A percentile compares a stretch with the other conserved stretches of the same genome.
Evolutionary conservation across 2,329 filamentous ascomycete genomes (phyloP).

Genomic region (Lasiodiplodia gonubiensis): DNA sequence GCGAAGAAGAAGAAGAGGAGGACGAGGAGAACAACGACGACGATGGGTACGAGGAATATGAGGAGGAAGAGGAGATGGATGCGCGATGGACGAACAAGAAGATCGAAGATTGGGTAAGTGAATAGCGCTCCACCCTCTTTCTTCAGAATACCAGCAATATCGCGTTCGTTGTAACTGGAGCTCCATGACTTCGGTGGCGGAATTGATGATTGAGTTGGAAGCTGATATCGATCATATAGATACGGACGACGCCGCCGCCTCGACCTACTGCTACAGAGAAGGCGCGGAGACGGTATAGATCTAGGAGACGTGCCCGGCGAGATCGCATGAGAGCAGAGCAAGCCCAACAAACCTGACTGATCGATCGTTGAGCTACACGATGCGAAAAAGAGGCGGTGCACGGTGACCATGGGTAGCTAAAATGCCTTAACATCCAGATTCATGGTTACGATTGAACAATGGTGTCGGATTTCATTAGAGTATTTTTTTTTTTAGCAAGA

Average conservation of each 20-base stretch:
- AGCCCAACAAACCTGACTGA: not conserved
- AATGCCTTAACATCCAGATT: too few relatives aligned
- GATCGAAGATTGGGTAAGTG: conserved; percentile 3
- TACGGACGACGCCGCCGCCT: not conserved
- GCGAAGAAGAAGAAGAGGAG: not conserved
- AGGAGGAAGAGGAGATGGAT: not conserved
- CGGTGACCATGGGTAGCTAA: too few relatives aligned
- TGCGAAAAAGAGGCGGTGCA: too few relatives aligned
- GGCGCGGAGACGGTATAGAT: conserved; percentile 12
- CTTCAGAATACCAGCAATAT: not conserved
- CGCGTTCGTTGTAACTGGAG: not conserved
- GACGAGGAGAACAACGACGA: not conserved
- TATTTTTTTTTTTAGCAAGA: too few relatives aligned
- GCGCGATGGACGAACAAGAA: conserved; percentile 4
- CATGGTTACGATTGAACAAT: too few relatives aligned
- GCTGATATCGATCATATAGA: not conserved
- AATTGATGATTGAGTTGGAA: not conserved
- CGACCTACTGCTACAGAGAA: conserved; percentile 3
- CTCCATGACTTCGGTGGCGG: not conserved
- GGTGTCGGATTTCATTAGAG: too few relatives aligned
- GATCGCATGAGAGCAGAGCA: not conserved
- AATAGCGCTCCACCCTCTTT: not conserved
- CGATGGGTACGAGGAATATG: not conserved
- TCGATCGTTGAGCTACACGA: too few relatives aligned
- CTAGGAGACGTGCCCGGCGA: conserved; percentile 31